Evolutionary conservation across 2,329 filamentous ascomycete genomes (phyloP).

Genomic region (Colletotrichum lentis): DNA sequence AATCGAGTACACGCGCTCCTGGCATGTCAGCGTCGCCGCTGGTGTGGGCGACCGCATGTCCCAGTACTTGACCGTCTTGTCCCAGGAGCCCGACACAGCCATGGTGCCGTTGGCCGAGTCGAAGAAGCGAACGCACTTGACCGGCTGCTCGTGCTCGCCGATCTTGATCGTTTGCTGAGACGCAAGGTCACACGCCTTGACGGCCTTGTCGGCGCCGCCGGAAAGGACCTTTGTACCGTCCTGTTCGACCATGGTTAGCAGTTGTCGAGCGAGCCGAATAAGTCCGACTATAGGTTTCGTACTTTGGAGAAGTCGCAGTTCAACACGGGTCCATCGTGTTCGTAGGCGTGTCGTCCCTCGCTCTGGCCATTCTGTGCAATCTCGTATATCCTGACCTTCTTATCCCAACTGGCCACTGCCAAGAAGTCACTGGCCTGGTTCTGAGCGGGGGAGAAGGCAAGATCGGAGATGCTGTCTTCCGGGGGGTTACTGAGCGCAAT

Average conservation of each 20-base stretch:
- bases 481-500: constrained; percentile 80
- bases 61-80: constrained; percentile 92
- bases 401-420: constrained; percentile 94
- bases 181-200: constrained; percentile 85
- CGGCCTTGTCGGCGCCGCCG: constrained; percentile 88
- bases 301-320: constrained; percentile 90
- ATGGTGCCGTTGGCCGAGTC: constrained; percentile 77
- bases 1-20: constrained; percentile 89
- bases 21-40: constrained; percentile 70
- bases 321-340: constrained; percentile 85
- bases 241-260: constrained; percentile 55
- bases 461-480: constrained; percentile 87
- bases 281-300: constrained; percentile 46
- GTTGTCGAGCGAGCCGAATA: constrained; percentile 5
- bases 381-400: constrained; percentile 97
- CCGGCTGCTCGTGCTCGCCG: constrained; percentile 83
- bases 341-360: constrained; percentile 84
- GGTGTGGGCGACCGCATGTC: constrained; percentile 74
- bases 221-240: constrained; percentile 90
- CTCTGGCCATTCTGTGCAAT: constrained; percentile 80
- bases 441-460: constrained; percentile 77
- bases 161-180: constrained; percentile 74
- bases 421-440: constrained; percentile 75
- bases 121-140: constrained; percentile 81
- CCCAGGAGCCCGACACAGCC: constrained; percentile 91